These are phyloP conservation scores for Cyberlindnera subsufficiens DNA, from an alignment of 805 yeast species.

Conservation along the genomic window DNA sequence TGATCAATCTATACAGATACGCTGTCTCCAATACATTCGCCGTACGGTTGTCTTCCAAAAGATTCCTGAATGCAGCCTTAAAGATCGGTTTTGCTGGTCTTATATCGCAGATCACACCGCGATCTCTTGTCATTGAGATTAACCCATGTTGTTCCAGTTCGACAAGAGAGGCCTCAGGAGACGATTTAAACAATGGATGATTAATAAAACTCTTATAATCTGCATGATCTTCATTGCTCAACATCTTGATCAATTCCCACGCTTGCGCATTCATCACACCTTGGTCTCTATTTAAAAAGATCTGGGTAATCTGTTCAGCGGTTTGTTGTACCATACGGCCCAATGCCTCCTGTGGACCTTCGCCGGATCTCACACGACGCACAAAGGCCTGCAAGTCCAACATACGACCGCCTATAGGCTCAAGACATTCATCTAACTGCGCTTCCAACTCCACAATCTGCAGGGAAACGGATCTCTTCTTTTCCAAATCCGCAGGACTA, in stretches of 20 bases:
- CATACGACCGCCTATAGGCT: slow-evolving; percentile 92
- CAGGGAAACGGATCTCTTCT: slow-evolving; percentile 2
- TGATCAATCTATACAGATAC: slow-evolving; percentile 47
- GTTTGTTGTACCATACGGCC: slow-evolving; percentile 78
- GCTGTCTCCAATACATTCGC: slow-evolving; percentile 59
- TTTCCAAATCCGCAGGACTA: slow-evolving; percentile 21
- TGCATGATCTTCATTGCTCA: slow-evolving; percentile 45
- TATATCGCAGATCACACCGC: slow-evolving; percentile 65
- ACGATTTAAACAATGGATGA: slow-evolving; percentile 53
- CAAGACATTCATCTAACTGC: slow-evolving; percentile 50
- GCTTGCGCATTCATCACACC: slow-evolving; percentile 76
- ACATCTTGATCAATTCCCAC: slow-evolving; percentile 71
- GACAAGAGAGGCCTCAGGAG: slow-evolving; percentile 49
- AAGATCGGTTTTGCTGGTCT: slow-evolving; percentile 81
- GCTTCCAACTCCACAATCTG: slow-evolving; percentile 17
- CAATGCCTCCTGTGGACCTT: slow-evolving; percentile 69
- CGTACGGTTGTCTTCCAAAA: slow-evolving; percentile 52
- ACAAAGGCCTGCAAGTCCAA: slow-evolving; percentile 86
- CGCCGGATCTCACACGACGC: slow-evolving; percentile 85
- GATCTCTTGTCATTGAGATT: slow-evolving; percentile 63
- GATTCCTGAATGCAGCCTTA: slow-evolving; percentile 67
- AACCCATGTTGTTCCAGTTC: slow-evolving; percentile 78
- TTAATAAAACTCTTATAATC: slow-evolving; percentile 46
- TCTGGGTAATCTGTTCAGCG: slow-evolving; percentile 81
- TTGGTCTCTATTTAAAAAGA: slow-evolving; percentile 49